Conservation (phyloP, 1,284 basidiomycete species). For the Volvariella surrecta region DNA sequence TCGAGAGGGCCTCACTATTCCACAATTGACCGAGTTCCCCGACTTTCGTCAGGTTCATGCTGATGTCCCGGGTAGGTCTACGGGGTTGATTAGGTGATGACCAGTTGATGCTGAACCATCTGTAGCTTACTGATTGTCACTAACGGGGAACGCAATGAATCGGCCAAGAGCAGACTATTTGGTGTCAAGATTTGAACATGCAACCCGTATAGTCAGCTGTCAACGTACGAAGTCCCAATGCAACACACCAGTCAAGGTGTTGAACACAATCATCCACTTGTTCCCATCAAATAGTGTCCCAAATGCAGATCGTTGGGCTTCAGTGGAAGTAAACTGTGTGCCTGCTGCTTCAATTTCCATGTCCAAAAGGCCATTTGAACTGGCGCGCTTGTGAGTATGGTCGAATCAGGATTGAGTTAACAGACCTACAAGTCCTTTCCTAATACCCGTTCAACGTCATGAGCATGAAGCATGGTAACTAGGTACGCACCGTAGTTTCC, state of each 20-base stretch:
- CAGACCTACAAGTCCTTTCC: slow-evolving; percentile 52
- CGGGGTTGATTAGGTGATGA: background rate
- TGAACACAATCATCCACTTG: slow-evolving; percentile 58
- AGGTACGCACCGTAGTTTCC: slow-evolving; percentile 39
- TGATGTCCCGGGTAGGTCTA: slow-evolving; percentile 41
- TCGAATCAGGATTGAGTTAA: too few species aligned
- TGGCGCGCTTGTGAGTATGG: slow-evolving; percentile 14
- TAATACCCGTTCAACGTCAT: slow-evolving; percentile 5
- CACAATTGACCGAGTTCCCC: slow-evolving; percentile 36
- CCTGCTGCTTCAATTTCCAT: slow-evolving; percentile 44
- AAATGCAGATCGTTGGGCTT: slow-evolving; percentile 33
- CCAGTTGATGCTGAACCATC: background rate
- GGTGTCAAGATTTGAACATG: background rate
- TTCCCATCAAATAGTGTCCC: slow-evolving; percentile 38
- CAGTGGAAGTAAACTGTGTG: slow-evolving; percentile 40
- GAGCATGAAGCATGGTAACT: slow-evolving; percentile 1
- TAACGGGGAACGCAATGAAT: slow-evolving; percentile 49
- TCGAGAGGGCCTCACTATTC: slow-evolving; percentile 28
- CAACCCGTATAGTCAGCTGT: background rate
- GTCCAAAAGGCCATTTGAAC: slow-evolving; percentile 42
- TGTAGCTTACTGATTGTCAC: slow-evolving; percentile 40
- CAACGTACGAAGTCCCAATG: slow-evolving; percentile 57
- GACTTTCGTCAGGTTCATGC: slow-evolving; percentile 42
- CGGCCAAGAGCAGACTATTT: slow-evolving; percentile 46
- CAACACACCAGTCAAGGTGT: slow-evolving; percentile 38